Conservation (phyloP, 345 rosid species). For the Ricinus communis region DNA sequence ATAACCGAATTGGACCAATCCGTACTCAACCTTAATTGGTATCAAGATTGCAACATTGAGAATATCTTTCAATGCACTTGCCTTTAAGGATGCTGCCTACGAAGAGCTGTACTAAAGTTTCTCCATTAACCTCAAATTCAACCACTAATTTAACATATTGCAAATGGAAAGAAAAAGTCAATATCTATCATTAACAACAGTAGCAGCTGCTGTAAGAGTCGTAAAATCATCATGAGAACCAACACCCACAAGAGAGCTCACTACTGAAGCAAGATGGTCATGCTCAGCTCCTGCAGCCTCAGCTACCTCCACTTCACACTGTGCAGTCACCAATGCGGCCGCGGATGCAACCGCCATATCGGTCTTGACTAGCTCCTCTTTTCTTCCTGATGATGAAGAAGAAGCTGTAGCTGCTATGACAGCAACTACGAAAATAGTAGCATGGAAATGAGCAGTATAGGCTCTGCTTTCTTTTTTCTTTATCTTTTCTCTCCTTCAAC, state of each 20-base stretch:
- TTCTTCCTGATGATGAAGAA: slow-evolving; percentile 52
- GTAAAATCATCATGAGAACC: slow-evolving; percentile 77
- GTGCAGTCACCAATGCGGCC: slow-evolving; percentile 91
- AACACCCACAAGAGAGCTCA: slow-evolving; percentile 88
- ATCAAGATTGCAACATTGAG: slow-evolving; percentile 71
- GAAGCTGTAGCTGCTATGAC: slow-evolving; percentile 81
- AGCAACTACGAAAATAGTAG: slow-evolving; percentile 83
- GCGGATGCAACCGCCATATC: slow-evolving; percentile 95
- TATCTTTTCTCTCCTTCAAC: slow-evolving; percentile 94
- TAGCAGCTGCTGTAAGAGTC: slow-evolving; percentile 95
- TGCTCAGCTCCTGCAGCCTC: slow-evolving; percentile 87
- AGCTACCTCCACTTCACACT: slow-evolving; percentile 94
- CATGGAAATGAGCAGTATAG: slow-evolving; percentile 86
- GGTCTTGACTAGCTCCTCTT: slow-evolving; percentile 65
- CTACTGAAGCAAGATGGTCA: slow-evolving; percentile 71
- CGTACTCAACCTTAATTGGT: too few species aligned
- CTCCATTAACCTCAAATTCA: neutral
- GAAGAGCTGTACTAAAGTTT: slow-evolving; percentile 50
- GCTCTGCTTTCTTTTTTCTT: slow-evolving; percentile 88
- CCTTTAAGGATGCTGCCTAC: slow-evolving; percentile 92
- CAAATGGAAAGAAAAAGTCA: neutral
- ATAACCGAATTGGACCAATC: too few species aligned
- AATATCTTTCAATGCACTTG: slow-evolving; percentile 80
- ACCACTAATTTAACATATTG: too few species aligned
- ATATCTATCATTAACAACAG: slow-evolving; percentile 54